phyloP scores from a whole-genome alignment of 441 rosid genomes.

The Adansonia madagascariensis region DNA sequence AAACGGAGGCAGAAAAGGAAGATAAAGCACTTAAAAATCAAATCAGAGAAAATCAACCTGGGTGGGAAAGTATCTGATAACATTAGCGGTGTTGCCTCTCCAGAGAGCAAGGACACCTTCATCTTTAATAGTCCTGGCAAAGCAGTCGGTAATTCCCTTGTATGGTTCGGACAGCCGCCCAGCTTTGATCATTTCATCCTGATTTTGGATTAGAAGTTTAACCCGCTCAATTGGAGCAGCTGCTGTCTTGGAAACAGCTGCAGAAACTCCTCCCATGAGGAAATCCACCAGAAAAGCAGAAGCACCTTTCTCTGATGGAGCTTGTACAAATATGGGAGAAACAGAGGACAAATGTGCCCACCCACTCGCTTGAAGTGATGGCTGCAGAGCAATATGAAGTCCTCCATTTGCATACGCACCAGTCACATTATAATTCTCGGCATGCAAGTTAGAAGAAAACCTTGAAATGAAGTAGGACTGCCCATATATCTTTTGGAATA shows the following conservation, averaged over 20 bases:
- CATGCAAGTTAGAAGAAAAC: slow-evolving; percentile 48
- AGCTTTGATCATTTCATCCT: slow-evolving; percentile 62
- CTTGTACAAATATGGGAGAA: slow-evolving; percentile 49
- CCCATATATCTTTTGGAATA: slow-evolving; percentile 61
- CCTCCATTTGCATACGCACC: slow-evolving; percentile 46
- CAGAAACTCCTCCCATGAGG: slow-evolving; percentile 73
- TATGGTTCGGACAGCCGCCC: slow-evolving; percentile 64
- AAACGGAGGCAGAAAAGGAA: too few relatives aligned
- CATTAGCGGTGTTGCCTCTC: slow-evolving; percentile 75
- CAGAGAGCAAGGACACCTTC: slow-evolving; percentile 57
- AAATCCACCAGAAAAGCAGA: slow-evolving; percentile 55
- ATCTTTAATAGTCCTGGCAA: slow-evolving; percentile 48
- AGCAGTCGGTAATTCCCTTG: slow-evolving; percentile 68
- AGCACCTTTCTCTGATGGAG: slow-evolving; percentile 62
- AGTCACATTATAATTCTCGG: slow-evolving; percentile 34
- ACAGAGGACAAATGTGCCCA: slow-evolving; percentile 36
- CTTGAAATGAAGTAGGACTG: slow-evolving; percentile 50
- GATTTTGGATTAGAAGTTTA: slow-evolving; percentile 67
- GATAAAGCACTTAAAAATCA: too few relatives aligned
- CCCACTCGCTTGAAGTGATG: slow-evolving; percentile 37
- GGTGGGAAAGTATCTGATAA: slow-evolving; percentile 68
- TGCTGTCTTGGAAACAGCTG: slow-evolving; percentile 65
- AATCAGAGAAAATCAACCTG: slow-evolving; percentile 38
- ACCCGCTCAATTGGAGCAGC: slow-evolving; percentile 76
- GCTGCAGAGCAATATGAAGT: slow-evolving; percentile 41